Evolutionary conservation across 176 grass and related monocot species (phyloP), one percentile per base, ranked within the genome.

Genomic region (Bromus sterilis): DNA sequence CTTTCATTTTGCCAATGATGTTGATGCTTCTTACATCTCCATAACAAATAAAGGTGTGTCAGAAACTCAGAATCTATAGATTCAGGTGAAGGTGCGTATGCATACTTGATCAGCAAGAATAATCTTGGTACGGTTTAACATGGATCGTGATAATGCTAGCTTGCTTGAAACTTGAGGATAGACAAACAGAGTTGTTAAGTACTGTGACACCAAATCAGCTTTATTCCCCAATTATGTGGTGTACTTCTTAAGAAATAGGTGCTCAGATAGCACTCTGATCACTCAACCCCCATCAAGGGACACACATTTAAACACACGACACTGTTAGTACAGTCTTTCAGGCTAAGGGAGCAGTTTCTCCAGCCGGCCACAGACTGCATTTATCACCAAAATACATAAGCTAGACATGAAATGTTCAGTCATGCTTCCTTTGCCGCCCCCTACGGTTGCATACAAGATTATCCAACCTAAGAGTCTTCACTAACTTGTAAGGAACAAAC

Each of bases 201-300:
- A 69, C 76, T 69, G 62, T 80, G 76, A 41, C 33, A 85, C 77
- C 78, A 81, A 76, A 51, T 56, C 24, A 78, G 71, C 41, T 71
- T 77, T 44, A 49, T 13, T 24, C 25, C 25, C 43, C 40, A 85
- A 40, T 33, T 68, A 85, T 77, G 55, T 14, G 53, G 20, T 63
- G 77, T 81, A 31, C 71, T 56, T 28, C 0, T 15, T n/a, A 42
- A 33, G 13, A 56, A 77, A 57, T 25, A 39, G 66, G 41, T 20
- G 56, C 13, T 56, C 20, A 83, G 11, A 3, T 8, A 65, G 32
- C 7, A 9, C 18, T 64, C 64, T 71, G n/a, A 0, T 70, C 66
- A 69, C 1, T 70, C 66, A 69, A 42, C 66, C 51, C 53, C 28
- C 44, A 42, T 72, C 60, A 83, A 78, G 21, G 21, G 56, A 35